Evolutionary conservation across 306 rosid species (phyloP).

Genomic region (Cucurbita moschata): DNA sequence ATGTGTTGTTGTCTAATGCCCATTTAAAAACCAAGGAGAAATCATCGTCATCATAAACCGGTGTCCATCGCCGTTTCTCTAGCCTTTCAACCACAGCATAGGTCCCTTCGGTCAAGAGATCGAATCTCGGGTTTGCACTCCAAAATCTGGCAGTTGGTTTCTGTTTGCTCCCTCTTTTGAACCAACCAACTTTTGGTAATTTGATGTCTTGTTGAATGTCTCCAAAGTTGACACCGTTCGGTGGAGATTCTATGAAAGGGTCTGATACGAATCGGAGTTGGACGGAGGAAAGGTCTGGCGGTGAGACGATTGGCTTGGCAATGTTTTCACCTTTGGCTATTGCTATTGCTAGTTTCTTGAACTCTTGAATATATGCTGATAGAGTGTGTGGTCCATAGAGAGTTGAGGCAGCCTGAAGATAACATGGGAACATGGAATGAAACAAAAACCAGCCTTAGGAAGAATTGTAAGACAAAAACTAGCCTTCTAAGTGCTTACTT

Average conservation of each 20-base stretch:
- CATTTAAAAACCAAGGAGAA: slow-evolving; percentile 53
- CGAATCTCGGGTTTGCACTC: slow-evolving; percentile 66
- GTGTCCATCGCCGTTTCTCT: slow-evolving; percentile 38
- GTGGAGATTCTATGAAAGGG: slow-evolving; percentile 38
- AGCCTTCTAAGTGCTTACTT: slow-evolving; percentile 21
- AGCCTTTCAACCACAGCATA: slow-evolving; percentile 52
- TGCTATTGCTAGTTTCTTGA: slow-evolving; percentile 53
- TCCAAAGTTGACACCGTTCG: slow-evolving; percentile 36
- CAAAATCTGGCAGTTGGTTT: slow-evolving; percentile 48
- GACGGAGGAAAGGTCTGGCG: slow-evolving; percentile 59
- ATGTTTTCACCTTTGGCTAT: slow-evolving; percentile 42
- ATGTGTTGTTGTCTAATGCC: slow-evolving; percentile 30
- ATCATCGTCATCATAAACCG: slow-evolving; percentile 62
- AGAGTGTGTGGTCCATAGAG: slow-evolving; percentile 78
- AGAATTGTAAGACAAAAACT: neutral
- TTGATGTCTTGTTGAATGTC: slow-evolving; percentile 49
- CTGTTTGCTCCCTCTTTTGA: slow-evolving; percentile 34
- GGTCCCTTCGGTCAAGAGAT: slow-evolving; percentile 72
- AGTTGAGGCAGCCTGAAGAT: slow-evolving; percentile 69
- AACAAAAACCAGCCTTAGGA: neutral
- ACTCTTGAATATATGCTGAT: slow-evolving; percentile 78
- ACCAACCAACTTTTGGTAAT: slow-evolving; percentile 36
- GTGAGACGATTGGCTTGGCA: slow-evolving; percentile 23
- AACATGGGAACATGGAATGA: neutral
- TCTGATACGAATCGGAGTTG: slow-evolving; percentile 18